phyloP scores from a whole-genome alignment of 2,329 filamentous ascomycete species.

The Xylariaceae sp. region DNA sequence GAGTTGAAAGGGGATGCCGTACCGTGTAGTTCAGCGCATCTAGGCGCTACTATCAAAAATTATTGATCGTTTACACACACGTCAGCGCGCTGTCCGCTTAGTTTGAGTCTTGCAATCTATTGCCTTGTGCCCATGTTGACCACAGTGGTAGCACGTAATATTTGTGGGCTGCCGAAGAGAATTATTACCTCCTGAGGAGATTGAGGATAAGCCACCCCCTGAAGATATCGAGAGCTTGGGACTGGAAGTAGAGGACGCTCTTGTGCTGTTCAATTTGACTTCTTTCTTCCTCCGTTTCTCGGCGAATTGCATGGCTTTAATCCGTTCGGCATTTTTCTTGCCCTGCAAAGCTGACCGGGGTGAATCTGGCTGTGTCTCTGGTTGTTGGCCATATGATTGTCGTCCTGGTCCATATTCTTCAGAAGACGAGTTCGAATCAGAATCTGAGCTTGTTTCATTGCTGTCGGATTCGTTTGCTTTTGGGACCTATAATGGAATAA shows the following conservation, averaged over 20 bases:
- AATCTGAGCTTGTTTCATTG: constrained; percentile 40
- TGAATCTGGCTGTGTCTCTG: constrained; percentile 46
- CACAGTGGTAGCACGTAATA: constrained; percentile 63
- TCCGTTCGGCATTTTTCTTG: constrained; percentile 51
- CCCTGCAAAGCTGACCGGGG: constrained; percentile 42
- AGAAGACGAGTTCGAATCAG: constrained; percentile 36
- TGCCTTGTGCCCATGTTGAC: constrained; percentile 61
- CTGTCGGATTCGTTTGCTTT: constrained; percentile 40
- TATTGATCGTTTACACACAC: constrained; percentile 3
- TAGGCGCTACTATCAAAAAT: not conserved
- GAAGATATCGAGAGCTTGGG: constrained; percentile 62
- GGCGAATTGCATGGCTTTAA: constrained; percentile 54
- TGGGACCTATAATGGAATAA: constrained; percentile 28
- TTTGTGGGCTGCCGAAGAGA: constrained; percentile 32
- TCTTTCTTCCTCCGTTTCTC: constrained; percentile 66
- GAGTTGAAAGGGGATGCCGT: constrained; percentile 15
- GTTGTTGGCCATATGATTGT: constrained; percentile 44
- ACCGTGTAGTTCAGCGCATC: not conserved
- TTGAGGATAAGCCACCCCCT: constrained; percentile 50
- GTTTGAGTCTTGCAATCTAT: constrained; percentile 30
- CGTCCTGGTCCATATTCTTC: constrained; percentile 26
- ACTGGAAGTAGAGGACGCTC: constrained; percentile 16
- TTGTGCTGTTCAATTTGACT: constrained; percentile 63
- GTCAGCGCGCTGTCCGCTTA: constrained; percentile 24
- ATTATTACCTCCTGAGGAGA: constrained; percentile 52